A percentile compares a stretch with the other conserved stretches of the same genome.
These are phyloP conservation scores for Fraxinus floribunda DNA, from an alignment of 305 asterid genomes.

Conservation along the genomic window DNA sequence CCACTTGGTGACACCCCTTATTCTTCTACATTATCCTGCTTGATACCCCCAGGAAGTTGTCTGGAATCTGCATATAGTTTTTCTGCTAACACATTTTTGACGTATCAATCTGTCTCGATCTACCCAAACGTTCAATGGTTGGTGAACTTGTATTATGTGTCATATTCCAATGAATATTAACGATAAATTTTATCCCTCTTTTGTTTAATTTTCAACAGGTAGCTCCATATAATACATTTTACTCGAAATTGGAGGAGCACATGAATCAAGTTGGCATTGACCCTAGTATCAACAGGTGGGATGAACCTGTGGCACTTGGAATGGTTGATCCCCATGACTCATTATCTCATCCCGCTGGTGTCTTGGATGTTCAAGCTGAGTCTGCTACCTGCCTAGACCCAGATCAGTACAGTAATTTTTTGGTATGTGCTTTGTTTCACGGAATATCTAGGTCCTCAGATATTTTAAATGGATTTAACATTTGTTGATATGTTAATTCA, in stretches of 20 bases:
- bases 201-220: constrained; percentile 50
- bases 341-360: constrained; percentile 94
- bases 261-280: constrained; percentile 79
- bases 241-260: constrained; percentile 79
- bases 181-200: constrained; percentile 10
- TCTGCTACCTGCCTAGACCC: constrained; percentile 81
- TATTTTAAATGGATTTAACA: background rate
- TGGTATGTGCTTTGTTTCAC: constrained; percentile 46
- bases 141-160: background rate
- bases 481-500: background rate
- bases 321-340: constrained; percentile 95
- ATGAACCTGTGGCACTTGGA: constrained; percentile 80
- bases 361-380: constrained; percentile 86
- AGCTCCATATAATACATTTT: constrained; percentile 88
- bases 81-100: background rate
- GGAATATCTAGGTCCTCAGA: constrained; percentile 10
- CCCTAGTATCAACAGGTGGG: constrained; percentile 78
- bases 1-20: background rate
- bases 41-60: background rate
- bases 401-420: constrained; percentile 74
- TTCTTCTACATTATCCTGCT: background rate
- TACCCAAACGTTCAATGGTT: background rate
- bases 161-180: constrained; percentile 1
- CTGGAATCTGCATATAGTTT: background rate
- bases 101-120: background rate